A percentile compares a stretch with the other conserved stretches of the same genome.
Evolutionary conservation across 352 stramenopile species (phyloP).

Genomic region (Pythium vanterpoolii): DNA sequence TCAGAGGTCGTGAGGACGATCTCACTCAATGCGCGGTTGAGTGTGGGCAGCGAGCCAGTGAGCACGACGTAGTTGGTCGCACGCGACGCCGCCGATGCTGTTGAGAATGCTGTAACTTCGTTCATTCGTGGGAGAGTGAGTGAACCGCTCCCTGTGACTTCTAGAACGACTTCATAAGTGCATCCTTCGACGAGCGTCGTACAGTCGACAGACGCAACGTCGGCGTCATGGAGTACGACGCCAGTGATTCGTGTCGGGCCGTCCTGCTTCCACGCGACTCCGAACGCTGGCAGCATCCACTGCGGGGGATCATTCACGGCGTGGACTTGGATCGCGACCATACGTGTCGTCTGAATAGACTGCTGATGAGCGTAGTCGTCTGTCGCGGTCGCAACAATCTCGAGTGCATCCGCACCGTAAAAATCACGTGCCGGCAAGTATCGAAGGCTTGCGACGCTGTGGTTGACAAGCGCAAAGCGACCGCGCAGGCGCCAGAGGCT

Average conservation of each 20-base stretch:
- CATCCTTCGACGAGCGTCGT: conserved; percentile 21
- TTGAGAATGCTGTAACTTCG: not conserved
- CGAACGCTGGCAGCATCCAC: conserved; percentile 35
- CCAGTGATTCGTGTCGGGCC: conserved; percentile 29
- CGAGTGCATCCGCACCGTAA: conserved; percentile 41
- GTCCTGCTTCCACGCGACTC: conserved; percentile 4
- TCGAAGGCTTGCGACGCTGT: conserved; percentile 27
- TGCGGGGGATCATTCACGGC: conserved; percentile 56
- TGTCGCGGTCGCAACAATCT: conserved; percentile 34
- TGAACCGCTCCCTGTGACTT: conserved; percentile 22
- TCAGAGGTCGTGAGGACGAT: conserved; percentile 47
- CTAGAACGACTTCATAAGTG: conserved; percentile 54
- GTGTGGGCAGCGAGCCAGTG: conserved; percentile 25
- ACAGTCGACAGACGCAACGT: conserved; percentile 28
- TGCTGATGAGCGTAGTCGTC: conserved; percentile 44
- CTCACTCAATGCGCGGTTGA: conserved; percentile 43
- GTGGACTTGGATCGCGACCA: conserved; percentile 36
- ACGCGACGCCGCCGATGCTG: not conserved
- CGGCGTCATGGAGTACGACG: conserved; percentile 48
- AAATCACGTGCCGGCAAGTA: conserved; percentile 44
- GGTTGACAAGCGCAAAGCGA: conserved; percentile 34
- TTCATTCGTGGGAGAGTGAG: conserved; percentile 33
- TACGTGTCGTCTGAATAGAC: conserved; percentile 24
- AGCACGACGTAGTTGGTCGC: conserved; percentile 31
- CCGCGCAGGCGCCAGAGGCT: conserved; percentile 13